A percentile compares a stretch with the other conserved stretches of the same genome.
phyloP scores from a whole-genome alignment of 2,329 filamentous ascomycete species.

The Sporothrix humicola region DNA sequence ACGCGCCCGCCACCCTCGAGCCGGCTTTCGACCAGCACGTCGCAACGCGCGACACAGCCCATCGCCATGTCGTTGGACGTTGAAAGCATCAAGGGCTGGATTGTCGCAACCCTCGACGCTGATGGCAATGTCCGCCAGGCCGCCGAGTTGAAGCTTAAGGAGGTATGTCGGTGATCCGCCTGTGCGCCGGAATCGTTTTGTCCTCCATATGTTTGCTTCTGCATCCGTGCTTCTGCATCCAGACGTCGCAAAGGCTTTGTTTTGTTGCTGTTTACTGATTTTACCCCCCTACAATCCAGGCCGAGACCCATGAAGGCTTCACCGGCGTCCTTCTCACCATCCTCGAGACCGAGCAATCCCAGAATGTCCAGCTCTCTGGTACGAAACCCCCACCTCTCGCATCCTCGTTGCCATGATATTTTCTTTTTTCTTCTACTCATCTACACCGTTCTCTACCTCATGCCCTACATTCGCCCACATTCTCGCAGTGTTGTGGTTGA shows the following conservation, averaged over 20 bases:
- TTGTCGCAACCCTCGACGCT: slow-evolving; percentile 38
- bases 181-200: not conserved
- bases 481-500: not conserved
- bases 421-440: slow-evolving; percentile 37
- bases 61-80: slow-evolving; percentile 50
- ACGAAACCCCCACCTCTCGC: slow-evolving; percentile 47
- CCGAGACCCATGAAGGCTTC: slow-evolving; percentile 89
- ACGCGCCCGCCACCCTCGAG: slow-evolving; percentile 17
- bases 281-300: slow-evolving; percentile 56
- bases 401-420: not conserved
- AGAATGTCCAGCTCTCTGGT: slow-evolving; percentile 87
- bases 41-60: slow-evolving; percentile 52
- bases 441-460: slow-evolving; percentile 35
- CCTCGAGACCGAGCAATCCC: slow-evolving; percentile 84
- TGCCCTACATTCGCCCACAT: slow-evolving; percentile 21
- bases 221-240: not conserved
- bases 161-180: slow-evolving; percentile 58
- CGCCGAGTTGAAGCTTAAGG: slow-evolving; percentile 81
- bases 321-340: slow-evolving; percentile 90
- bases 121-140: slow-evolving; percentile 63
- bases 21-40: slow-evolving; percentile 33
- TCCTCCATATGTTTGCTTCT: not conserved
- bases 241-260: not conserved
- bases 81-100: slow-evolving; percentile 38
- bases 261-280: slow-evolving; percentile 30